These are phyloP conservation scores for Zasmidium angulare DNA, from an alignment of 2,329 filamentous ascomycete genomes.

Conservation along the genomic window DNA sequence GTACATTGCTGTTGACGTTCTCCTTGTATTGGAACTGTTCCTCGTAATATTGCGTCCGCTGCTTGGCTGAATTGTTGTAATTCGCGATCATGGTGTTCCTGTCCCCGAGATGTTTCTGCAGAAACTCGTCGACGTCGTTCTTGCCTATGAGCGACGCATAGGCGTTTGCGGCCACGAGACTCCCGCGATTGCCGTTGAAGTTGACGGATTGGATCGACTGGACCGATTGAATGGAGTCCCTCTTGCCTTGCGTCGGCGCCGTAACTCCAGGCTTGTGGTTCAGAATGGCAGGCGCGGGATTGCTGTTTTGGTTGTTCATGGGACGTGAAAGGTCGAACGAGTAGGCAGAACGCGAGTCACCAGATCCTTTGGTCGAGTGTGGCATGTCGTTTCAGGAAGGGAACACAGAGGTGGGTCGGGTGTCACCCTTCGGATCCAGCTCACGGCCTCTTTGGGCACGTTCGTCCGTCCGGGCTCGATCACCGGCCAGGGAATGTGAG, in stretches of 20 bases:
- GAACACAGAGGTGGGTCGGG: constrained; percentile 4
- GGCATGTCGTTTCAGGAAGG: constrained; percentile 19
- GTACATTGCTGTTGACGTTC: constrained; percentile 24
- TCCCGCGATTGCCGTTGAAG: constrained; percentile 10
- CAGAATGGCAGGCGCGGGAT: neutral
- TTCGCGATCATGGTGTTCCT: constrained; percentile 22
- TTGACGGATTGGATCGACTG: neutral
- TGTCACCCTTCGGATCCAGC: constrained; percentile 13
- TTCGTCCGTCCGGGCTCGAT: constrained; percentile 11
- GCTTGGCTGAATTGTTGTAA: constrained; percentile 30
- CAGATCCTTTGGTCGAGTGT: constrained; percentile 13
- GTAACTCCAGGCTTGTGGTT: constrained; percentile 6
- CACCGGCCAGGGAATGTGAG: neutral
- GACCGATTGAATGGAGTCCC: neutral
- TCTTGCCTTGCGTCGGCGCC: constrained; percentile 1
- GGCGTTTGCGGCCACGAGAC: constrained; percentile 14
- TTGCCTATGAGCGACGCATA: constrained; percentile 11
- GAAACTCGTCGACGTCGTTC: constrained; percentile 16
- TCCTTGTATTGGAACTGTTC: constrained; percentile 36
- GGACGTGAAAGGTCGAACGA: constrained; percentile 7
- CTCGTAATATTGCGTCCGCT: constrained; percentile 37
- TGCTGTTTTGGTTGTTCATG: neutral
- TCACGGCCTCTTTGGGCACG: neutral
- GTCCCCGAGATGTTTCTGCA: constrained; percentile 21
- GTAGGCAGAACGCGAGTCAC: constrained; percentile 13